phyloP scores from a whole-genome alignment of 2,329 filamentous ascomycete genomes.

The Claviceps sp. region DNA sequence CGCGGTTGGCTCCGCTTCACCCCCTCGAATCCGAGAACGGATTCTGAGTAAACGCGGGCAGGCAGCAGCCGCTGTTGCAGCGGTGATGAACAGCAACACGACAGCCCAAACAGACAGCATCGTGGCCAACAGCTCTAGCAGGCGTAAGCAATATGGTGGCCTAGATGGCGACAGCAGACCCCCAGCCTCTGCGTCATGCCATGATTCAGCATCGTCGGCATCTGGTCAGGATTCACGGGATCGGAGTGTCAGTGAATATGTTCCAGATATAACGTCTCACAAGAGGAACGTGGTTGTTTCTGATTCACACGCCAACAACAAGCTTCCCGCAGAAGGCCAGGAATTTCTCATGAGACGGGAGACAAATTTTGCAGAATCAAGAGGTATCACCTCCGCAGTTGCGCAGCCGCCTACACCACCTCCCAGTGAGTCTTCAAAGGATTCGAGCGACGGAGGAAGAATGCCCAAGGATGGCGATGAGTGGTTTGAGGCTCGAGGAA shows the following conservation, averaged over 20 bases:
- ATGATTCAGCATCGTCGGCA: conserved; percentile 10
- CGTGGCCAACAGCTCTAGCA: conserved; percentile 33
- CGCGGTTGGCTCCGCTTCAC: conserved; percentile 29
- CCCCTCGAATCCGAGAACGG: conserved; percentile 14
- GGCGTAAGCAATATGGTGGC: conserved; percentile 40
- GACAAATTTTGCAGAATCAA: conserved; percentile 62
- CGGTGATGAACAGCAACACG: conserved; percentile 38
- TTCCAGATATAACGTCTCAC: conserved; percentile 57
- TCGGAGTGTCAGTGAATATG: conserved; percentile 80
- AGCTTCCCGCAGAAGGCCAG: conserved; percentile 19
- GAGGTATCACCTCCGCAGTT: conserved; percentile 53
- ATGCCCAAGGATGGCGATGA: conserved; percentile 35
- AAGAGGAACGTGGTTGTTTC: conserved; percentile 65
- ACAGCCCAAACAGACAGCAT: conserved; percentile 31
- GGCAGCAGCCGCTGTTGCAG: conserved; percentile 26
- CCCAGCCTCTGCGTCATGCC: conserved; percentile 16
- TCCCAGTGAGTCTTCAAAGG: conserved; percentile 55
- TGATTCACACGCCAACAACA: conserved; percentile 37
- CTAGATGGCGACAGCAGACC: conserved; percentile 17
- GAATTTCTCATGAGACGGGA: conserved; percentile 54
- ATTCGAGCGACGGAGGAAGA: conserved; percentile 27
- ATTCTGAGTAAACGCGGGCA: conserved; percentile 12
- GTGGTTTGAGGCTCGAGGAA: conserved; percentile 56
- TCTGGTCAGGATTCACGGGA: conserved; percentile 46
- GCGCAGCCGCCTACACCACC: conserved; percentile 65